Base-by-base conservation (phyloP, 345 rosid species). In the Camelina sativa region DNA sequence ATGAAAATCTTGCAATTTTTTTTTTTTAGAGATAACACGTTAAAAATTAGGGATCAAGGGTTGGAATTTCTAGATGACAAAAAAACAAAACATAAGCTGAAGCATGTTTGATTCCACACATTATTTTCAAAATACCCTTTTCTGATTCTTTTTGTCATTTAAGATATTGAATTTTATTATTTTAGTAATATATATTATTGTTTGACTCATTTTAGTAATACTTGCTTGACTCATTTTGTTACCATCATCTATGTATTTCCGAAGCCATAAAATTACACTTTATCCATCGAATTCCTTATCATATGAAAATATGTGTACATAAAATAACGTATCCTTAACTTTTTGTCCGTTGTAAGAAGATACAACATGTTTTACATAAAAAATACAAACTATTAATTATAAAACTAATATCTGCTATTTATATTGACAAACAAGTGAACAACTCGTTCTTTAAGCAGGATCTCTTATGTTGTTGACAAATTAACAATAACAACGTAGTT, bases 401-500 rank as follows among this genome's bases (percentile, higher is more conserved):
- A 19, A 1, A 20, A 9, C 19, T 9, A 4, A 22, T 3, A 52
- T 20, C 13, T 52, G 7, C 25, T 52, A 52, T 52, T 4, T 22
- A 23, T 51, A 20, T 20, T 51, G 30, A 20, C 8, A n/a, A n/a
- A n/a, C n/a, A n/a, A n/a, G n/a, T n/a, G n/a, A n/a, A n/a, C n/a
- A 53, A 23, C 17, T 56, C 22, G 7, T 8, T 15, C 40, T 4
- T 56, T 30, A 56, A 1, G 41, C 60, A 28, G 2, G 37, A 19
- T 38, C 11, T 62, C 48, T 19, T 60, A 11, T 38, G 28, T 25
- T 25, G 34, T 40, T 37, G 65, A n/a, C 13, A 11, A 16, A 55
- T 8, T 28, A 56, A 43, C 7, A 44, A 58, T 47, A 47, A 59
- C 35, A 58, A 34, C 58, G 58, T 34, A 47, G n/a, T n/a, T n/a